phyloP scores from a whole-genome alignment of 345 rosid species.

The Abelmoschus esculentus region DNA sequence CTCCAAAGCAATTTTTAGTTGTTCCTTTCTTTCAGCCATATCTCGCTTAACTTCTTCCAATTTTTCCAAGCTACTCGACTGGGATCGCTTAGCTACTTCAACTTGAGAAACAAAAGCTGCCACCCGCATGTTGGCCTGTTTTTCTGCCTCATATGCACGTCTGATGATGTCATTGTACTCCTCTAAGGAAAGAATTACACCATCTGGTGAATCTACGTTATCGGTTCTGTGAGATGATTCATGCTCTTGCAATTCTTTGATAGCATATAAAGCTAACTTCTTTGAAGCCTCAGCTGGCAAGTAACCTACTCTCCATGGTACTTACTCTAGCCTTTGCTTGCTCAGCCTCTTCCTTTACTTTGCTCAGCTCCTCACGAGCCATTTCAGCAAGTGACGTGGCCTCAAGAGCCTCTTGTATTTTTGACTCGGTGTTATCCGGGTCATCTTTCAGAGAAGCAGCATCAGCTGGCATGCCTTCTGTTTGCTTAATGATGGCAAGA shows the following conservation, averaged over 20 bases:
- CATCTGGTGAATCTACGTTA: slow-evolving; percentile 36
- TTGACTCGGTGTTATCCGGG: too few species aligned
- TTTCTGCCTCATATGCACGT: too few species aligned
- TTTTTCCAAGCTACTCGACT: too few species aligned
- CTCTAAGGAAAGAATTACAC: slow-evolving; percentile 64
- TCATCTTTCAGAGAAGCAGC: too few species aligned
- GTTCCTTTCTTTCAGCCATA: too few species aligned
- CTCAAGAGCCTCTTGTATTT: slow-evolving; percentile 53
- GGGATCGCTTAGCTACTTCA: too few species aligned
- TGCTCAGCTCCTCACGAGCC: slow-evolving; percentile 34
- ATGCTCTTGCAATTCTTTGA: slow-evolving; percentile 79
- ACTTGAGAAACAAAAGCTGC: too few species aligned
- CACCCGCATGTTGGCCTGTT: background rate
- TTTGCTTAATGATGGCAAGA: too few species aligned
- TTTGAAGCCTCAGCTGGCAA: slow-evolving; percentile 82
- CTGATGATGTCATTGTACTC: slow-evolving; percentile 16
- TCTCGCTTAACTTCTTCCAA: too few species aligned
- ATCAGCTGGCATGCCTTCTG: too few species aligned
- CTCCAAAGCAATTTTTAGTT: too few species aligned
- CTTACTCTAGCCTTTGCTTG: slow-evolving; percentile 70
- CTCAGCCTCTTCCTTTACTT: slow-evolving; percentile 72
- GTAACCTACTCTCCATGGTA: slow-evolving; percentile 21
- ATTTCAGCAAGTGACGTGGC: slow-evolving; percentile 46
- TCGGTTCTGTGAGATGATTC: slow-evolving; percentile 37
- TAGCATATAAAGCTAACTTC: slow-evolving; percentile 69